Evolutionary conservation across 2,329 filamentous ascomycete genomes (phyloP).

Genomic region (Diaporthe batatas): DNA sequence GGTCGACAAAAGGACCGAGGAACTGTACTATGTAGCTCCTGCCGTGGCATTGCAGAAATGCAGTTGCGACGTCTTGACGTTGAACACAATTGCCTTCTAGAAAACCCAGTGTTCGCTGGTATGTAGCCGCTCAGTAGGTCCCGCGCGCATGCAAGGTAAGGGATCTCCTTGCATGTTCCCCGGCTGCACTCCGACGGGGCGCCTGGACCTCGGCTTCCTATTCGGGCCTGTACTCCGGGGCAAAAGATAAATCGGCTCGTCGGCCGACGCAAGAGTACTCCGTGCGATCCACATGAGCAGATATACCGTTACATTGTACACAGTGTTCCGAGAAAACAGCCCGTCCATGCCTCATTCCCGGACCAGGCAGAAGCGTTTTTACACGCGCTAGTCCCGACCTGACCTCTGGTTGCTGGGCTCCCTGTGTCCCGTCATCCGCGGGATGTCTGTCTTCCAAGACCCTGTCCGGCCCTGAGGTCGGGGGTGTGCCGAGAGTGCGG

Average conservation of each 20-base stretch:
- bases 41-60: conserved; percentile 27
- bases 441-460: background rate
- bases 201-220: conserved; percentile 32
- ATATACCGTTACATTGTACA: conserved; percentile 23
- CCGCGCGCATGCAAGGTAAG: conserved; percentile 29
- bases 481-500: conserved; percentile 31
- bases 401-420: conserved; percentile 20
- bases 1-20: conserved; percentile 35
- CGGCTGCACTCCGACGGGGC: conserved; percentile 37
- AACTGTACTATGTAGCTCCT: background rate
- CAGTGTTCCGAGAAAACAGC: background rate
- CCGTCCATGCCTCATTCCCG: conserved; percentile 17
- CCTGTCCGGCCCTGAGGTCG: conserved; percentile 29
- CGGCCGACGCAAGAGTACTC: conserved; percentile 32
- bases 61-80: conserved; percentile 17
- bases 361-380: conserved; percentile 35
- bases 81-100: conserved; percentile 31
- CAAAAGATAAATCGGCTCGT: conserved; percentile 32
- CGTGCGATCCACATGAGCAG: conserved; percentile 33
- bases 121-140: background rate
- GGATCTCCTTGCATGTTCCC: conserved; percentile 39
- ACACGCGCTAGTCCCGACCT: conserved; percentile 17
- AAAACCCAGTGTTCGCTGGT: conserved; percentile 23
- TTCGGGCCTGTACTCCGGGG: conserved; percentile 38
- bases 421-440: conserved; percentile 14